Percentiles rank a stretch among this genome's conserved stretches.
These are phyloP conservation scores for Cyphellophora attinorum DNA, from an alignment of 2,329 filamentous ascomycete species.

Conservation along the genomic window DNA sequence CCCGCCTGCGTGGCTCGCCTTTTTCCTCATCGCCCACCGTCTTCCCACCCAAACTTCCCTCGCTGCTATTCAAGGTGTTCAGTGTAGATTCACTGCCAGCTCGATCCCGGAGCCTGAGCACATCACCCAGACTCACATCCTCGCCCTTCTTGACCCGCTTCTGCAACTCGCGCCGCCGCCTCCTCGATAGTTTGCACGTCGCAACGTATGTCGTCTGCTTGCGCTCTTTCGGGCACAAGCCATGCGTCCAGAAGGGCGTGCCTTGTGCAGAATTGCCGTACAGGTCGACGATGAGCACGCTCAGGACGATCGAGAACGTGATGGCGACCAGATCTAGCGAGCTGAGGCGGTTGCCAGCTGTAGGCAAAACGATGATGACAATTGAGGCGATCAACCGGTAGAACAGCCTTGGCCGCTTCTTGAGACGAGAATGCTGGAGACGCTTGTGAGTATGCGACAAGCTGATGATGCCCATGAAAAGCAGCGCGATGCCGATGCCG, in stretches of 20 bases:
- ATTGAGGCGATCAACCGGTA: constrained; percentile 42
- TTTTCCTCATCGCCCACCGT: background rate
- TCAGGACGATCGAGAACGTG: constrained; percentile 35
- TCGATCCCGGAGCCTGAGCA: background rate
- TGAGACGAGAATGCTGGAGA: constrained; percentile 38
- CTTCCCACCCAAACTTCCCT: background rate
- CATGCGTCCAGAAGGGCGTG: constrained; percentile 30
- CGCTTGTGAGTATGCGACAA: constrained; percentile 47
- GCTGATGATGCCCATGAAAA: constrained; percentile 47
- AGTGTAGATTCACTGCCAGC: background rate
- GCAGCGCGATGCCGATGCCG: constrained; percentile 48
- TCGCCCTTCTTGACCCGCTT: background rate
- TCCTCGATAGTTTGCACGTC: constrained; percentile 21
- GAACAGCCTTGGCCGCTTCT: constrained; percentile 41
- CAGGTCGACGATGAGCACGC: constrained; percentile 40
- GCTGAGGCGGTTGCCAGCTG: constrained; percentile 32
- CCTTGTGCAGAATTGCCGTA: constrained; percentile 39
- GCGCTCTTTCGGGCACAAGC: constrained; percentile 24
- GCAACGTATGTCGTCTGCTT: constrained; percentile 33
- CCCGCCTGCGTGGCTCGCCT: too few relatives aligned
- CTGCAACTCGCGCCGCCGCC: background rate
- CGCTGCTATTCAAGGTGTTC: background rate
- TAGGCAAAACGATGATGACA: constrained; percentile 46
- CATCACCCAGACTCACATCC: background rate
- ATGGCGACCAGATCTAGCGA: constrained; percentile 38